Percentiles rank a stretch among this genome's conserved stretches.
Evolutionary conservation across 768 basidiomycete genomes (phyloP).

Genomic region (Lyophyllum atratum): DNA sequence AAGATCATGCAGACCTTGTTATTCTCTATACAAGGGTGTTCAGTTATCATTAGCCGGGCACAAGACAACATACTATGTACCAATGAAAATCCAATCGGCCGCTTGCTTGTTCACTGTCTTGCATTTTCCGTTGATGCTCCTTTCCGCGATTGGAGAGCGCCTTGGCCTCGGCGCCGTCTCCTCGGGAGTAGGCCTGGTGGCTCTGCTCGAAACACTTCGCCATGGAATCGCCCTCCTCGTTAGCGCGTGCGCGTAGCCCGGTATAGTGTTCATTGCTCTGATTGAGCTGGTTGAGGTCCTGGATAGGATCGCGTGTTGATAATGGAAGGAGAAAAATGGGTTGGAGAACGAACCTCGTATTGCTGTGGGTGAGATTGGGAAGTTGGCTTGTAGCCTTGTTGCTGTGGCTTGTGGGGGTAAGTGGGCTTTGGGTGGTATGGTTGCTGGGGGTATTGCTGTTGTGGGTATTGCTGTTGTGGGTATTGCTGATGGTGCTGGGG

Average conservation of each 20-base stretch:
- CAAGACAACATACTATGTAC: constrained; percentile 38
- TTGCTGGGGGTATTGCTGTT: constrained; percentile 19
- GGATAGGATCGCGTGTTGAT: not conserved
- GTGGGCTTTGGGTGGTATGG: constrained; percentile 8
- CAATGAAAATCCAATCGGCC: constrained; percentile 83
- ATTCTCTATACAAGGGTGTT: constrained; percentile 52
- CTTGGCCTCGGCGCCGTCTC: constrained; percentile 82
- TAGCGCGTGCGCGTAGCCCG: constrained; percentile 73
- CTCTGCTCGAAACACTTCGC: constrained; percentile 67
- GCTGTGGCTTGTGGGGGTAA: constrained; percentile 1
- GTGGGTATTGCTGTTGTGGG: constrained; percentile 8
- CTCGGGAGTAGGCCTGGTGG: constrained; percentile 70
- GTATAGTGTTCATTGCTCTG: constrained; percentile 71
- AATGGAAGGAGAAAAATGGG: not conserved
- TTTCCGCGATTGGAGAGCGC: constrained; percentile 81
- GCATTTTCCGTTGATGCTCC: constrained; percentile 76
- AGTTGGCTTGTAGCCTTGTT: constrained; percentile 1
- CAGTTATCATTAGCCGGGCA: constrained; percentile 4
- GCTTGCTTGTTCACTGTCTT: constrained; percentile 79
- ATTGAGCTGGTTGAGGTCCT: constrained; percentile 64
- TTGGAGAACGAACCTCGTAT: constrained; percentile 3
- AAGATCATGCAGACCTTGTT: constrained; percentile 52
- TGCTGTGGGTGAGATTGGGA: constrained; percentile 1
- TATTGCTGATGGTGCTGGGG: not conserved
- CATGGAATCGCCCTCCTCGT: constrained; percentile 81